These are phyloP conservation scores for Blastomyces silverae DNA, from an alignment of 2,329 filamentous ascomycete genomes.

Conservation along the genomic window DNA sequence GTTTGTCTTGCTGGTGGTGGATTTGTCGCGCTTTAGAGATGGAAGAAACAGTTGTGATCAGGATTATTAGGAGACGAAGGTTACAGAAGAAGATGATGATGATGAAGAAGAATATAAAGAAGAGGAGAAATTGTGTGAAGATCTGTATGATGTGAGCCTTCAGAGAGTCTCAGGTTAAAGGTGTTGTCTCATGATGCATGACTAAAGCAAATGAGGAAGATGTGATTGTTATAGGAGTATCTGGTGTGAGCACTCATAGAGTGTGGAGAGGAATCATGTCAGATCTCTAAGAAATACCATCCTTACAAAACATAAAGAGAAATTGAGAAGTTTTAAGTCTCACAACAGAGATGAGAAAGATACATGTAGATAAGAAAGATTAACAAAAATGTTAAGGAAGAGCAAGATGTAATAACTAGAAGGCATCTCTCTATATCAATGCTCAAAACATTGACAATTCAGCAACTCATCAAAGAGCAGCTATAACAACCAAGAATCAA, in stretches of 20 bases:
- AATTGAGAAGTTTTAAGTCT: neutral
- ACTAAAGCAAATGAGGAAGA: neutral
- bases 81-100: too few relatives aligned
- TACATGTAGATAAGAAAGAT: neutral
- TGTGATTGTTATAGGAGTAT: neutral
- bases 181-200: neutral
- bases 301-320: neutral
- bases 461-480: neutral
- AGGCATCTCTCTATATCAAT: neutral
- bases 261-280: neutral
- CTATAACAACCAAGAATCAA: neutral
- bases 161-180: neutral
- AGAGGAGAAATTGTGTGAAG: neutral
- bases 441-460: neutral
- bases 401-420: neutral
- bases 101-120: too few relatives aligned
- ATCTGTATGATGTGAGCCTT: neutral
- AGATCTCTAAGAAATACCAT: neutral
- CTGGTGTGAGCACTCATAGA: neutral
- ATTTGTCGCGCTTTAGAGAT: neutral
- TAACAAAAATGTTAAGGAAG: neutral
- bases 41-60: neutral
- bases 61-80: neutral
- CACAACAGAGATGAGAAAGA: neutral
- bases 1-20: neutral